Conservation (phyloP, 2,329 filamentous ascomycete genomes). For the Xylaria sp. region DNA sequence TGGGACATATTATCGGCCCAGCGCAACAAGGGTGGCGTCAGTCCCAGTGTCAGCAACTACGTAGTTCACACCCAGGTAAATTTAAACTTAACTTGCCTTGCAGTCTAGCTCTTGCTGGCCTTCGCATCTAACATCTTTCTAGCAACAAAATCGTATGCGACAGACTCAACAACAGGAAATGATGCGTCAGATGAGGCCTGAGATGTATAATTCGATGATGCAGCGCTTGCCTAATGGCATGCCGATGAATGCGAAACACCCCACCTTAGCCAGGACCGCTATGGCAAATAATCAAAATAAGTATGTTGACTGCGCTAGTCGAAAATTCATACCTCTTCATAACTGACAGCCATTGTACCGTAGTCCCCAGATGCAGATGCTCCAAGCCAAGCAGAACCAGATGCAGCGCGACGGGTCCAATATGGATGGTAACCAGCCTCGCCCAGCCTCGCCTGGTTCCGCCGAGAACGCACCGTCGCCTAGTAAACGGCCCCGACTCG, state of each 20-base stretch:
- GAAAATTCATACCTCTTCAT: neutral
- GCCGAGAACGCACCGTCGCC: slow-evolving; percentile 92
- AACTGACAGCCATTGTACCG: slow-evolving; percentile 36
- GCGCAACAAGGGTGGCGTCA: slow-evolving; percentile 71
- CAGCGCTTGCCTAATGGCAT: slow-evolving; percentile 71
- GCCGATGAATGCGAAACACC: slow-evolving; percentile 67
- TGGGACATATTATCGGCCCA: slow-evolving; percentile 95
- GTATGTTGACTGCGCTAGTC: slow-evolving; percentile 57
- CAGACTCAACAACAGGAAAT: slow-evolving; percentile 82
- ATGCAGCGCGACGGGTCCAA: slow-evolving; percentile 90
- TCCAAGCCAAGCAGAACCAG: slow-evolving; percentile 75
- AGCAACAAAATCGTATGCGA: slow-evolving; percentile 76
- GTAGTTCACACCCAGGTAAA: slow-evolving; percentile 84
- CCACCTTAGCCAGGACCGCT: slow-evolving; percentile 75
- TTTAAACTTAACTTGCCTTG: slow-evolving; percentile 35
- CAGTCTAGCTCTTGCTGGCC: slow-evolving; percentile 27
- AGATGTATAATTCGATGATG: slow-evolving; percentile 73
- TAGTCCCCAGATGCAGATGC: slow-evolving; percentile 76
- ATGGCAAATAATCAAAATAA: slow-evolving; percentile 81
- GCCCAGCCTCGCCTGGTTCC: slow-evolving; percentile 82
- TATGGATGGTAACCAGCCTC: slow-evolving; percentile 84
- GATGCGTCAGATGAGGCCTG: slow-evolving; percentile 75
- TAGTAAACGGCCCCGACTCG: slow-evolving; percentile 87
- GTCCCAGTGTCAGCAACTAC: slow-evolving; percentile 75
- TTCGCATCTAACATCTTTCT: slow-evolving; percentile 41